These are phyloP conservation scores for Coemansia sp. DNA, from an alignment of 192 early-diverging fungal species.

Conservation along the genomic window DNA sequence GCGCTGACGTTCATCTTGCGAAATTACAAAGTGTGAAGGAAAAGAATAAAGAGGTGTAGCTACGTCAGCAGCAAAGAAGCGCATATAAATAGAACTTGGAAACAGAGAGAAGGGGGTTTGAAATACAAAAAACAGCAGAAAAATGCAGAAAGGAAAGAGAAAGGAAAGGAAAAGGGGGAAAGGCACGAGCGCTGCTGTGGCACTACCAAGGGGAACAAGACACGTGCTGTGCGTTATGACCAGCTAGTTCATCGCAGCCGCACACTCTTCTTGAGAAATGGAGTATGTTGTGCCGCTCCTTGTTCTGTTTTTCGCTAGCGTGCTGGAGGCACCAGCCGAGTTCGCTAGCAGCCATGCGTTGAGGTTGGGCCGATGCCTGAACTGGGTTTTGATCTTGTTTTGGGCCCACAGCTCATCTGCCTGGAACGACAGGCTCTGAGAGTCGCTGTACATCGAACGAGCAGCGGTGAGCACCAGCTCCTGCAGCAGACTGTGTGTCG, in stretches of 20 bases:
- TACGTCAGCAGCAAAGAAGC: slow-evolving; percentile 5
- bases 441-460: slow-evolving; percentile 7
- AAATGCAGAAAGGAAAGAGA: slow-evolving; percentile 5
- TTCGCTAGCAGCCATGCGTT: slow-evolving; percentile 34
- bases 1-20: slow-evolving; percentile 65
- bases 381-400: slow-evolving; percentile 56
- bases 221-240: slow-evolving; percentile 6
- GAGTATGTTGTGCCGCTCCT: not conserved
- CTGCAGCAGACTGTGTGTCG: slow-evolving; percentile 48
- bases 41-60: slow-evolving; percentile 4
- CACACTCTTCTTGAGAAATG: too few species aligned
- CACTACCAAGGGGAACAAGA: not conserved
- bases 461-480: slow-evolving; percentile 34
- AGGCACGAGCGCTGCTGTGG: not conserved
- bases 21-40: not conserved
- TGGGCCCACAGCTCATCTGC: slow-evolving; percentile 50
- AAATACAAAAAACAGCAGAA: too few species aligned
- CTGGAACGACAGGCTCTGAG: not conserved
- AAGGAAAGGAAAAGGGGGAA: not conserved
- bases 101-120: not conserved
- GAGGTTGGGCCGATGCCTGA: slow-evolving; percentile 39
- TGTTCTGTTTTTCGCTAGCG: not conserved
- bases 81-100: not conserved
- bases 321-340: not conserved
- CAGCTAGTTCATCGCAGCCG: too few species aligned